A percentile compares a stretch with the other conserved stretches of the same genome.
Conservation (phyloP, 148 eudicot genomes). For the Silene conica region DNA sequence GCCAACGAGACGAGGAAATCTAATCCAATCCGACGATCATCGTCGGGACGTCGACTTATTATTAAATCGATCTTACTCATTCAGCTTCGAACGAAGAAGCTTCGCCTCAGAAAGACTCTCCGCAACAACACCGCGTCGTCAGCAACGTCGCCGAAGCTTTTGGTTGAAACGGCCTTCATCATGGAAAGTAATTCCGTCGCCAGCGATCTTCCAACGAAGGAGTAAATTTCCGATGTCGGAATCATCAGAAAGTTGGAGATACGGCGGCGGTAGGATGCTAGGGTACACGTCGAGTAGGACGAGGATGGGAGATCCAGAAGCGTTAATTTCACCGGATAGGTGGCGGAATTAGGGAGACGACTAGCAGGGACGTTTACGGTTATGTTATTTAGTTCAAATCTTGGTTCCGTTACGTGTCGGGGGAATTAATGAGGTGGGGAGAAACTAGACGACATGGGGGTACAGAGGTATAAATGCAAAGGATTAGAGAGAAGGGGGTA, state of each 20-base stretch:
- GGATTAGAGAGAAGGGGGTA: too few relatives aligned
- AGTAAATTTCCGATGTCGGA: conserved; percentile 55
- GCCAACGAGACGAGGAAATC: conserved; percentile 14
- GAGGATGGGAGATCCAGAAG: conserved; percentile 86
- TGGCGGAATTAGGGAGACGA: conserved; percentile 21
- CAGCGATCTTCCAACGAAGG: conserved; percentile 54
- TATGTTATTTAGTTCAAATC: too few relatives aligned
- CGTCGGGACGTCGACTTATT: conserved; percentile 36
- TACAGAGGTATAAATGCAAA: background rate
- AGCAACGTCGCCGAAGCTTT: conserved; percentile 35
- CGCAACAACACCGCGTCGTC: conserved; percentile 55
- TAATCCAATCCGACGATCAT: conserved; percentile 38
- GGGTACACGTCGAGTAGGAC: conserved; percentile 60
- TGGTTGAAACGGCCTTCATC: conserved; percentile 60
- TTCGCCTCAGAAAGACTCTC: conserved; percentile 58
- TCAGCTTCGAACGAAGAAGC: conserved; percentile 68
- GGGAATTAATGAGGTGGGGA: too few relatives aligned
- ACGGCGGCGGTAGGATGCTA: conserved; percentile 43
- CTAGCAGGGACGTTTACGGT: too few relatives aligned
- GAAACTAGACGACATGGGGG: too few relatives aligned
- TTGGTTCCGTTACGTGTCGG: too few relatives aligned
- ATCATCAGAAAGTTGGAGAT: conserved; percentile 40
- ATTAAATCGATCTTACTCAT: conserved; percentile 73
- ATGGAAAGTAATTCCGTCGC: conserved; percentile 63
- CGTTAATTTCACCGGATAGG: conserved; percentile 89